Evolutionary conservation across 805 yeast species (phyloP).

Genomic region (Wickerhamiella cacticola): DNA sequence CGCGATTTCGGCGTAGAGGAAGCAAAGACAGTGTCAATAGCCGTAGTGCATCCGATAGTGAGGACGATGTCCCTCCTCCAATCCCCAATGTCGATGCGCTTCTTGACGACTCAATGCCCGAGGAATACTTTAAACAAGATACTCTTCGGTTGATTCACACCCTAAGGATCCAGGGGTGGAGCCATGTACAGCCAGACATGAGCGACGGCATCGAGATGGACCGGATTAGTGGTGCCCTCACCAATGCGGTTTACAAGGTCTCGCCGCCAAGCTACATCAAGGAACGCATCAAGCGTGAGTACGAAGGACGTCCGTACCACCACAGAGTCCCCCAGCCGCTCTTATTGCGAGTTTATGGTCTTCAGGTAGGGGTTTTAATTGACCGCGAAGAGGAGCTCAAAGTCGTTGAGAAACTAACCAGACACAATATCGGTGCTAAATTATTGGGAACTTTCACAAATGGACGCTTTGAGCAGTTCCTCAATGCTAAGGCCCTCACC

Average conservation of each 20-base stretch:
- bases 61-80: conserved; percentile 8
- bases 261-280: conserved; percentile 38
- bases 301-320: conserved; percentile 24
- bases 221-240: conserved; percentile 84
- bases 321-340: conserved; percentile 42
- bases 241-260: conserved; percentile 76
- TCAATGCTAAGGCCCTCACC: conserved; percentile 68
- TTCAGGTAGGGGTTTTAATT: conserved; percentile 71
- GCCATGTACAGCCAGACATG: conserved; percentile 35
- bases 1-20: conserved; percentile 10
- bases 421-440: conserved; percentile 74
- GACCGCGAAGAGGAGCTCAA: conserved; percentile 74
- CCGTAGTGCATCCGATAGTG: conserved; percentile 8
- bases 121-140: conserved; percentile 77
- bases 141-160: conserved; percentile 50
- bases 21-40: conserved; percentile 12
- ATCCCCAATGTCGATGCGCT: conserved; percentile 38
- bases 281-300: conserved; percentile 28
- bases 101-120: conserved; percentile 66
- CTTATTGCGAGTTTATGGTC: conserved; percentile 75
- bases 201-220: conserved; percentile 38
- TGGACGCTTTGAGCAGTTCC: conserved; percentile 88
- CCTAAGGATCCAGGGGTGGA: conserved; percentile 71
- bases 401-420: conserved; percentile 59
- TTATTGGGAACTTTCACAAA: conserved; percentile 80